Base-by-base conservation (phyloP, 257 asterid genomes). In the Lavandula angustifolia region DNA sequence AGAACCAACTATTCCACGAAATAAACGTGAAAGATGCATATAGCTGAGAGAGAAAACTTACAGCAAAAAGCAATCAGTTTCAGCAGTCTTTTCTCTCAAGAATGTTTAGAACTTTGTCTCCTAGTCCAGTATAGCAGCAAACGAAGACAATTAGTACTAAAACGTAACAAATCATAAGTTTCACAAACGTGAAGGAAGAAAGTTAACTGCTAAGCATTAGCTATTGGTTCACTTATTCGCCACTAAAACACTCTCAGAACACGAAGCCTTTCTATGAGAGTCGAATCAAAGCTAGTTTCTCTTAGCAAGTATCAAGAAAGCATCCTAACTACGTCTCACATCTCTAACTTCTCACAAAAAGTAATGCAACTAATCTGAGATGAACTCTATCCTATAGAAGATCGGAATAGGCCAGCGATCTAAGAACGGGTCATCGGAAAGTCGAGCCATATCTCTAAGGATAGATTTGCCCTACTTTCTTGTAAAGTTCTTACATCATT, bases 1-100 rank as follows among this genome's bases (percentile, higher is more conserved):
- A 13, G n/a, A n/a, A 35, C 32, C 55, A 29, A 18, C 35, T 42
- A 7, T 9, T 50, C 49, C 51, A 27, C 17, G 40, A 40, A 53
- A 18, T 66, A 10, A 16, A 38, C 44, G 13, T 49, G 10, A 5
- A 33, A 54, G 11, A 18, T 7, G 49, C 31, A 55, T 14, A 29
- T 14, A 34, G n/a, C 41, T 43, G 17, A 35, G 60, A 33, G 8
- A 27, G 67, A 60, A 50, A 14, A 14, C 62, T 60, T 59, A 40
- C 62, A 38, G 6, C 27, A 49, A 49, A 2, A 42, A 18, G 33
- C 14, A 7, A 17, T 33, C 13, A 16, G 27, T 11, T 16, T 29
- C 55, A 49, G 29, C 32, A 12, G 9, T 34, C 41, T 33, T 27
- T 58, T 16, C 32, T 17, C 69, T 51, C 11, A 37, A 48, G 7